Base-by-base conservation (phyloP, 768 basidiomycete species). In the Plicaturopsis crispa region DNA sequence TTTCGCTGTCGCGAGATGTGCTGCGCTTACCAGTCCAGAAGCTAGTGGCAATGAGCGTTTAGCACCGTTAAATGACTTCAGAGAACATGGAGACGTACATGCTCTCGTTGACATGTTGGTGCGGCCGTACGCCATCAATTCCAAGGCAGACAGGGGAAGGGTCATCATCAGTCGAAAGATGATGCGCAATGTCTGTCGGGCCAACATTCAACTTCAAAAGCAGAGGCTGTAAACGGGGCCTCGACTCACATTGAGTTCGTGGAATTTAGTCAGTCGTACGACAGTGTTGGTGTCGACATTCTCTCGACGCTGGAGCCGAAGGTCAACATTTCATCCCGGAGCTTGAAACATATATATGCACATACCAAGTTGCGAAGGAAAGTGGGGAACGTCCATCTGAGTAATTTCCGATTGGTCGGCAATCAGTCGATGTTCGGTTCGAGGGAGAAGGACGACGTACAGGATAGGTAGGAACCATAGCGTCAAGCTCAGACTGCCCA, bases 221-320 rank as follows among this genome's bases (percentile, higher is more conserved):
- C 22, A 41, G 2, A 16, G 7, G 32, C 20, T 10, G 12, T 11
- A 16, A 19, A 5, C n/a, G n/a, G n/a, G n/a, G n/a, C n/a, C n/a
- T n/a, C n/a, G n/a, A 60, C 84, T 24, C 45, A 89, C 87, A 47
- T 91, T 91, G 28, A 89, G 59, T 50, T 90, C 84, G 28, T 84
- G 81, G 51, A 85, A 90, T 45, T 80, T 88, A 24, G 80, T 80
- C 35, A 91, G 59, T 16, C 85, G 76, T 16, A 84, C 69, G 33
- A 89, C 67, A 3, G 80, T 85, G 21, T 48, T 63, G 13, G 48
- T 67, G 37, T 89, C 86, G 6, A 85, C 79, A 6, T 73, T 74
- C 51, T 81, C 72, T 12, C 47, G 48, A 50, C 70, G 71, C 82
- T 86, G 48, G 35, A 38, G n/a, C n/a, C n/a, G n/a, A n/a, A n/a